These are phyloP conservation scores for Aspergillus diversus DNA, from an alignment of 495 filamentous ascomycete genomes.

Conservation along the genomic window DNA sequence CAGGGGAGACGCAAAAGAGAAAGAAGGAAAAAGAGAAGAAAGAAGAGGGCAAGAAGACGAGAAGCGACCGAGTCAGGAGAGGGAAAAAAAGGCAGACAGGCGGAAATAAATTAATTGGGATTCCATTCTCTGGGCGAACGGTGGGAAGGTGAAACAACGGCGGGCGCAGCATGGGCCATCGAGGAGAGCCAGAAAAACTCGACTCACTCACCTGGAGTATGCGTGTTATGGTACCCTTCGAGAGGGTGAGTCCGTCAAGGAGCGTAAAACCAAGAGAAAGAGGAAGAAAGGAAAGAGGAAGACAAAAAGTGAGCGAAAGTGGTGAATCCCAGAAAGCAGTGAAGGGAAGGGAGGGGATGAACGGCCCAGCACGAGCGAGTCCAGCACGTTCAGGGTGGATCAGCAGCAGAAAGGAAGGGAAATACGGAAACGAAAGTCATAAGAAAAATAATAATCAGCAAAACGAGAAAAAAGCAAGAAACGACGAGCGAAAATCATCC, in stretches of 20 bases:
- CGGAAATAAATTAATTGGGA: constrained; percentile 5
- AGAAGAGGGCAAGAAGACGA: neutral
- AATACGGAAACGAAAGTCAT: neutral
- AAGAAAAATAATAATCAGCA: constrained; percentile 2
- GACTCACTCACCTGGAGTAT: neutral
- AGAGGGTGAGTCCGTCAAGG: neutral
- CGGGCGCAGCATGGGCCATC: neutral
- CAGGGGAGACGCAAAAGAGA: constrained; percentile 1
- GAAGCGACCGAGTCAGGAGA: neutral
- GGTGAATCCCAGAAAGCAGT: neutral
- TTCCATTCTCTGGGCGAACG: constrained; percentile 2
- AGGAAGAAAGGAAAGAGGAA: constrained; percentile 8
- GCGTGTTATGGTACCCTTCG: neutral
- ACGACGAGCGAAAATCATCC: neutral
- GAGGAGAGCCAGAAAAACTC: neutral
- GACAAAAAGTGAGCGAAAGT: neutral
- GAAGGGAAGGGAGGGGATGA: neutral
- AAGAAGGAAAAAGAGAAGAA: neutral
- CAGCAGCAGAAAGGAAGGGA: neutral
- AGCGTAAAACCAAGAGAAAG: constrained; percentile 1
- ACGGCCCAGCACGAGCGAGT: neutral
- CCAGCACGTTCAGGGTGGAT: constrained; percentile 2
- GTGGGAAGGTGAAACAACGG: constrained; percentile 5
- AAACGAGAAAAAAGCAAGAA: neutral
- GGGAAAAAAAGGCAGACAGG: constrained; percentile 6